Percentiles rank a stretch among this genome's conserved stretches.
phyloP scores from a whole-genome alignment of 495 filamentous ascomycete genomes.

The Neurospora sublineolata region DNA sequence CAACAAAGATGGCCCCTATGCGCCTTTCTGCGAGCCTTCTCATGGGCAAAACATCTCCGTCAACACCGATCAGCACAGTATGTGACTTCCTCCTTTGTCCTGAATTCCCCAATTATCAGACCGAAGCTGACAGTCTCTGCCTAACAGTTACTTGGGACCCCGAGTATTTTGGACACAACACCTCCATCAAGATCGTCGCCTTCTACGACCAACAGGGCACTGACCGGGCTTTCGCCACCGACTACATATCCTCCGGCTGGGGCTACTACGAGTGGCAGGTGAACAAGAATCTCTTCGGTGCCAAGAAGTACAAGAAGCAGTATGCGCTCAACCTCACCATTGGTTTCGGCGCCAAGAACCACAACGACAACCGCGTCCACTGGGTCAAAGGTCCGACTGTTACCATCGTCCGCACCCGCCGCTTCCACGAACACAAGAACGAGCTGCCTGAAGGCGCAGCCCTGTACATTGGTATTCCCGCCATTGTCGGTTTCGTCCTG shows the following conservation, averaged over 20 bases:
- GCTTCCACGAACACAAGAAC: constrained; percentile 8
- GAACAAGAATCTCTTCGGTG: constrained; percentile 12
- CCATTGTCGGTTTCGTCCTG: constrained; percentile 24
- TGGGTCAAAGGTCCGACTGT: constrained; percentile 25
- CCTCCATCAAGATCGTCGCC: constrained; percentile 24
- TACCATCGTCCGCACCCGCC: constrained; percentile 14
- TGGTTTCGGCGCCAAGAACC: constrained; percentile 20
- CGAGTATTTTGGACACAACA: constrained; percentile 26
- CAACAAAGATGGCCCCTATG: constrained; percentile 23
- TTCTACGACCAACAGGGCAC: constrained; percentile 23
- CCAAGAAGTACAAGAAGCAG: constrained; percentile 11
- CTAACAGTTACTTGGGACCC: constrained; percentile 35
- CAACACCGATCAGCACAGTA: constrained; percentile 31
- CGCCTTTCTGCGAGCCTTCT: constrained; percentile 30
- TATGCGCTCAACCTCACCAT: constrained; percentile 30
- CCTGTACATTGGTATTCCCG: constrained; percentile 31
- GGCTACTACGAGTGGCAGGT: constrained; percentile 33
- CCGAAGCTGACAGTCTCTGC: neutral
- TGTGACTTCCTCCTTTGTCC: neutral
- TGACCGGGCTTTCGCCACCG: constrained; percentile 26
- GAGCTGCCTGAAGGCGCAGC: constrained; percentile 14
- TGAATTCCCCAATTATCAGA: neutral
- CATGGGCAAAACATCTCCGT: constrained; percentile 16
- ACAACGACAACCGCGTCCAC: constrained; percentile 4
- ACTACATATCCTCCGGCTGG: constrained; percentile 19